A percentile compares a stretch with the other conserved stretches of the same genome.
Evolutionary conservation across 2,329 filamentous ascomycete species (phyloP).

Genomic region (Trichophaea hybrida): DNA sequence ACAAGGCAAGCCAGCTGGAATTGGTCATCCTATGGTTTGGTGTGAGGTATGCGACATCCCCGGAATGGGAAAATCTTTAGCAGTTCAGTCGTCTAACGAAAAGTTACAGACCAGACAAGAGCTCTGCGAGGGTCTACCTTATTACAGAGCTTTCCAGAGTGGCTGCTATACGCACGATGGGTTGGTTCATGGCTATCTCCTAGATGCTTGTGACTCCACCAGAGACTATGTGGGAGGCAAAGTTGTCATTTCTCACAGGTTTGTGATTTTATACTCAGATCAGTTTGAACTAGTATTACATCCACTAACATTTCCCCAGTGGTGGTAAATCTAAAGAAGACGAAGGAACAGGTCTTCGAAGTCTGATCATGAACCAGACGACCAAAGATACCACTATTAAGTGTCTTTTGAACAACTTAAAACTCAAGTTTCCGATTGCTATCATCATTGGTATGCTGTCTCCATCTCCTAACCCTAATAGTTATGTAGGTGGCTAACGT

Average conservation of each 20-base stretch:
- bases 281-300: not conserved
- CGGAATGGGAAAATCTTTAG: not conserved
- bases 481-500: not conserved
- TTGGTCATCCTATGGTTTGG: constrained; percentile 25
- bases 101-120: constrained; percentile 36
- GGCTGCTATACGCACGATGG: constrained; percentile 41
- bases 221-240: constrained; percentile 47
- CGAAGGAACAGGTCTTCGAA: constrained; percentile 31
- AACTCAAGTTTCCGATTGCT: constrained; percentile 39
- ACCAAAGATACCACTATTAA: constrained; percentile 35
- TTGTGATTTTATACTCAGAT: constrained; percentile 29
- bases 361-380: constrained; percentile 32
- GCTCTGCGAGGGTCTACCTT: constrained; percentile 49
- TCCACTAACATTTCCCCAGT: constrained; percentile 27
- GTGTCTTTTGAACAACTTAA: constrained; percentile 34
- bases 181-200: constrained; percentile 43
- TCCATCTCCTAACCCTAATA: not conserved
- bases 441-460: constrained; percentile 39
- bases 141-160: constrained; percentile 47
- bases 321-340: constrained; percentile 42
- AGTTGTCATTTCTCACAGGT: constrained; percentile 50
- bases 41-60: constrained; percentile 22
- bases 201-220: constrained; percentile 41
- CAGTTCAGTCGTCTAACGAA: not conserved
- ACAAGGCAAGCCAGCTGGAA: constrained; percentile 19